Base-by-base conservation (phyloP, 768 basidiomycete species). In the Kwoniella pini region DNA sequence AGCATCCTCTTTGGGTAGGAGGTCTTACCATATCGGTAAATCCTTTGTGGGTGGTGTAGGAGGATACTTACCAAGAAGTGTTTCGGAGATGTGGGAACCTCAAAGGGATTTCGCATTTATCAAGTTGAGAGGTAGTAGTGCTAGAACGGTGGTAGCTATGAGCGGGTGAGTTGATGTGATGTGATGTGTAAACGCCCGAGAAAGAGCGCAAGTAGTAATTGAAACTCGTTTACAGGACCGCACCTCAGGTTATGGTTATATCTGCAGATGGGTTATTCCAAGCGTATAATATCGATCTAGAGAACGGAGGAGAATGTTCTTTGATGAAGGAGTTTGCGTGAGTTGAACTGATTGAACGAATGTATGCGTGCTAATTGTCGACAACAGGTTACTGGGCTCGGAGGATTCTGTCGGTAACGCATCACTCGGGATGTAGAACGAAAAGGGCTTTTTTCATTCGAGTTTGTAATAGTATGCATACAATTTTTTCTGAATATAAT, bases 31-130 rank as follows among this genome's bases (percentile, higher is more conserved):
- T 42, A 60, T 79, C 19, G 76, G 76, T n/a, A 77, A 77, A 64
- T 74, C 71, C 31, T 59, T 79, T 17, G 75, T 77, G 1, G 75
- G 76, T 6, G 74, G 75, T 7, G 73, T 77, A 33, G 77, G 75
- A 2, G 73, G 74, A 4, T 80, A 80, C 54, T 58, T 79, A 57
- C 95, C 95, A 0, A 89, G 87, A 65, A 87, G 90, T 0, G 78
- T 98, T 45, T 90, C 92, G 19, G 95, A 96, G 76, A 86, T 98
- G 80, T 99, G 94, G 93, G 96, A 98, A 69, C 96, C 96, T 0
- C 84, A 90, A 33, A 82, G 95, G 6, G 95, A 96, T 74, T 98
- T 98, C 74, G 96, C 95, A 0, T 94, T 84, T 76, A 80, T 95
- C 59, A 86, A 90, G 71, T 78, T 99, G 22, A 91, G 75, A 54